Evolutionary conservation across 768 basidiomycete genomes (phyloP).

Genomic region (Mycena maculata): DNA sequence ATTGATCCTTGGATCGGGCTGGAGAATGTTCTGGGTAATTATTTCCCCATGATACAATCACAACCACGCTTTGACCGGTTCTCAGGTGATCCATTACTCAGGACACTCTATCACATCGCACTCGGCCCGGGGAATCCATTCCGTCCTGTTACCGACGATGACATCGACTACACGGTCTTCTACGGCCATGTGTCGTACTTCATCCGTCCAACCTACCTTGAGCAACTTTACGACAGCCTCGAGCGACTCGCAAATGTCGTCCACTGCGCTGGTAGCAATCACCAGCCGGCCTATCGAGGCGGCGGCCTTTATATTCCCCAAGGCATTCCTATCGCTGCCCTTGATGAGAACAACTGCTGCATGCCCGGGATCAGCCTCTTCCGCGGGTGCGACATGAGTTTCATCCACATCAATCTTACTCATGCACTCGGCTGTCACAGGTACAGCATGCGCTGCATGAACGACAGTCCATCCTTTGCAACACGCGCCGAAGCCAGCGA

Average conservation of each 20-base stretch:
- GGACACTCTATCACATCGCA: not conserved
- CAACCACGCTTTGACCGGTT: not conserved
- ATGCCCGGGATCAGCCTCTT: not conserved
- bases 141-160: not conserved
- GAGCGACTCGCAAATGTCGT: not conserved
- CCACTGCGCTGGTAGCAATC: not conserved
- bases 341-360: not conserved
- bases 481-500: not conserved
- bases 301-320: not conserved
- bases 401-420: too few species aligned
- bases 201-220: not conserved
- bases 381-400: not conserved
- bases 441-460: not conserved
- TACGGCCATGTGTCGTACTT: not conserved
- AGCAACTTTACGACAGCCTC: not conserved
- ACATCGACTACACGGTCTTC: not conserved
- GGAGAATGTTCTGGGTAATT: not conserved
- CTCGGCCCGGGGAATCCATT: not conserved
- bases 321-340: not conserved
- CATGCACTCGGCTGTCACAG: too few species aligned
- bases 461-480: not conserved
- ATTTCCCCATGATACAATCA: not conserved
- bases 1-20: not conserved
- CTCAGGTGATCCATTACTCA: not conserved
- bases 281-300: not conserved